These are phyloP conservation scores for Pythium sukuiense DNA, from an alignment of 352 stramenopile species.

Conservation along the genomic window DNA sequence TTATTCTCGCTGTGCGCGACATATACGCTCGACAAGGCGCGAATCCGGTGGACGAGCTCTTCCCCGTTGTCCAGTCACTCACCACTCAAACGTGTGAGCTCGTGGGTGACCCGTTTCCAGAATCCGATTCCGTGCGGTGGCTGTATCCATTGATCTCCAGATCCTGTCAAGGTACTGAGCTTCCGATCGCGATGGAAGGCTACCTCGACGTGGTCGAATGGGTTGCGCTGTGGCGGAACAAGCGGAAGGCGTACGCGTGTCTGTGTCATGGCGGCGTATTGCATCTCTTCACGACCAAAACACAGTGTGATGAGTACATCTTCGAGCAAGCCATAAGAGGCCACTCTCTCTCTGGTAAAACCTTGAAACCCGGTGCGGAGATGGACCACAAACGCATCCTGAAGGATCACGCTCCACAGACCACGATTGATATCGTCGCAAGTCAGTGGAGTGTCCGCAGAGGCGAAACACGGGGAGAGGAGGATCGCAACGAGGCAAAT, in stretches of 20 bases:
- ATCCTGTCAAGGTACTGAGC: conserved; percentile 18
- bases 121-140: conserved; percentile 6
- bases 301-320: conserved; percentile 53
- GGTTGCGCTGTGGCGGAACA: conserved; percentile 64
- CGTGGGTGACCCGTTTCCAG: neutral
- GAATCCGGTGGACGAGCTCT: conserved; percentile 8
- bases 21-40: conserved; percentile 8
- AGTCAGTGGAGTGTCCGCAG: conserved; percentile 54
- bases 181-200: conserved; percentile 39
- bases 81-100: conserved; percentile 16
- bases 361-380: conserved; percentile 7
- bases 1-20: conserved; percentile 10
- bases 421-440: conserved; percentile 43
- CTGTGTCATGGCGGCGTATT: conserved; percentile 60
- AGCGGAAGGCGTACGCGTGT: conserved; percentile 57
- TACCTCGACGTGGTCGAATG: conserved; percentile 63
- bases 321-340: conserved; percentile 38
- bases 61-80: conserved; percentile 16
- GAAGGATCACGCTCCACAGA: conserved; percentile 45
- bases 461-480: conserved; percentile 21
- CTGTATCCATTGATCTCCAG: conserved; percentile 24
- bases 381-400: conserved; percentile 41
- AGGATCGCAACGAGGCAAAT: neutral
- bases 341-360: neutral
- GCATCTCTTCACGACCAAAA: conserved; percentile 51